Base-by-base conservation (phyloP, 2,329 filamentous ascomycete species). In the Magnaporthiopsis rhizophila region DNA sequence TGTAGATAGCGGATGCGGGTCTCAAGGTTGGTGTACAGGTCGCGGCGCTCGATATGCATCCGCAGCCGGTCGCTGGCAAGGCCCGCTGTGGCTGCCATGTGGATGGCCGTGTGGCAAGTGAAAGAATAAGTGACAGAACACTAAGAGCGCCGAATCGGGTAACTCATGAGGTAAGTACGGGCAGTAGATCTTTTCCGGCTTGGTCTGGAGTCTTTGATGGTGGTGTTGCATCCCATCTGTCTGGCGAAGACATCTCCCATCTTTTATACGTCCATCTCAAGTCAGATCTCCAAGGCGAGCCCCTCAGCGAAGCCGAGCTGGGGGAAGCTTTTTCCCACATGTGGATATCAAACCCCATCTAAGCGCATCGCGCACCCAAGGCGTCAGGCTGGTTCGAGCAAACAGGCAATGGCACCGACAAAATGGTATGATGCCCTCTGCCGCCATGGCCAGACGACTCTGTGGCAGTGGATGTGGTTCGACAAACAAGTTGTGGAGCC, bases 1-100 rank as follows among this genome's bases (percentile, higher is more conserved):
- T 91, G 89, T 1, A 92, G 81, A 67, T 92, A 92, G 62, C 84
- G 83, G 65, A 92, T 84, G 62, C 89, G 81, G 0, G 85, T 82
- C 67, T 90, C 87, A 21, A 92, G 80, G 69, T 84, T 85, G 30
- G 86, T 90, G 75, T 91, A 91, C 7, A 92, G 79, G 58, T 88
- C 85, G 74, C 87, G 85, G 59, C 89, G 85, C 73, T 89, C 84
- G 68, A 92, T 81, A 70, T 91, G 88, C 72, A 86, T 79, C 6
- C 64, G 59, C 28, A 53, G 34, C 11, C 57, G 62, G 26, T 63
- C 62, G 18, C 62, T 63, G 13, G 62, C 57, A 6, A 63, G 32
- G 71, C 45, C 45, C 45, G n/a, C 11, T 8, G 45, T n/a, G 45
- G 45, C 18, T 21, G 45, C 38, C 38, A 50, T 50, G 15, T 50